Evolutionary conservation across 1,284 basidiomycete species (phyloP).

Genomic region (Leccinum griseonigrum): DNA sequence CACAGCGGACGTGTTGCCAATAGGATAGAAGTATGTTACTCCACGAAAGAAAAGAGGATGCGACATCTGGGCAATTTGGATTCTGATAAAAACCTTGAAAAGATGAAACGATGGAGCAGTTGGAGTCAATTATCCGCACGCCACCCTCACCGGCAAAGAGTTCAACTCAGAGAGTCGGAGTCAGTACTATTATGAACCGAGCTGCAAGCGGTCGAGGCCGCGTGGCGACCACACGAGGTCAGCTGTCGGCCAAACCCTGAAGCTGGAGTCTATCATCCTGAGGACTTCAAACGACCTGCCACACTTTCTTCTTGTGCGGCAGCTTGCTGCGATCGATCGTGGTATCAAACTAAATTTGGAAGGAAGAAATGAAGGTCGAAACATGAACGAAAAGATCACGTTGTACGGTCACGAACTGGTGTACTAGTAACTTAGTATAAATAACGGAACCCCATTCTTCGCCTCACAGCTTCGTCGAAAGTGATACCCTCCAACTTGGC

Average conservation of each 20-base stretch:
- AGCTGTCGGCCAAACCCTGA: neutral
- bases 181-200: neutral
- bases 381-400: neutral
- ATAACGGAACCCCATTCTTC: slow-evolving; percentile 37
- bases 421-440: slow-evolving; percentile 11
- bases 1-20: slow-evolving; percentile 55
- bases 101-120: neutral
- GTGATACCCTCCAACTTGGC: slow-evolving; percentile 50
- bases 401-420: neutral
- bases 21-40: slow-evolving; percentile 48
- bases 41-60: slow-evolving; percentile 31
- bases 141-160: neutral
- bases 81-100: neutral
- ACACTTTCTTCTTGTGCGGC: neutral
- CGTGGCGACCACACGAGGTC: neutral
- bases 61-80: slow-evolving; percentile 32
- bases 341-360: neutral
- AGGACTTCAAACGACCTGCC: too few species aligned
- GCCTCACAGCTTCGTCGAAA: slow-evolving; percentile 51
- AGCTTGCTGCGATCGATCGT: neutral
- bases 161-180: neutral
- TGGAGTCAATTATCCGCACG: neutral
- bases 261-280: too few species aligned
- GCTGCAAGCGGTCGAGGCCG: neutral
- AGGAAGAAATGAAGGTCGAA: neutral